A percentile compares a stretch with the other conserved stretches of the same genome.
phyloP scores from a whole-genome alignment of 352 stramenopile genomes.

The Peronospora farinosa region DNA sequence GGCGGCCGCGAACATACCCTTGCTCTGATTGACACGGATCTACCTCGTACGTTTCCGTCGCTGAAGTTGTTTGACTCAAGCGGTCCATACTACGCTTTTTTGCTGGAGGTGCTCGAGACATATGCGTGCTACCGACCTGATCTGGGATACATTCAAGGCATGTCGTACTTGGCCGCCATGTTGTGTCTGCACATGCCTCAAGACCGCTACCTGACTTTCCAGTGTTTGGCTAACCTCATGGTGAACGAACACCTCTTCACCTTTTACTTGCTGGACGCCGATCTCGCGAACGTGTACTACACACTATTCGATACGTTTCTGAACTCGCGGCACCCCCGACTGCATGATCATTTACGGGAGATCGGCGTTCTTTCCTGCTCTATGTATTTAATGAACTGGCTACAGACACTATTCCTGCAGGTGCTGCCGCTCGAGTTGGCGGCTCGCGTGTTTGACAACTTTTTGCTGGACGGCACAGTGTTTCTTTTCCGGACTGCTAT shows the following conservation, averaged over 20 bases:
- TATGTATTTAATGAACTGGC: slow-evolving; percentile 88
- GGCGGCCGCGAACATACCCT: slow-evolving; percentile 71
- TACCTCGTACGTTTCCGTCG: slow-evolving; percentile 81
- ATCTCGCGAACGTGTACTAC: slow-evolving; percentile 79
- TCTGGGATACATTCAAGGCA: slow-evolving; percentile 86
- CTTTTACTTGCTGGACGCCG: slow-evolving; percentile 79
- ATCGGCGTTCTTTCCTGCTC: slow-evolving; percentile 57
- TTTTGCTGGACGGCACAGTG: slow-evolving; percentile 76
- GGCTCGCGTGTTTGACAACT: slow-evolving; percentile 74
- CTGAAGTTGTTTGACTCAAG: slow-evolving; percentile 71
- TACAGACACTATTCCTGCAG: slow-evolving; percentile 83
- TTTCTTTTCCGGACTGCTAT: slow-evolving; percentile 81
- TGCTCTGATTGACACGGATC: slow-evolving; percentile 78
- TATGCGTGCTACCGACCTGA: slow-evolving; percentile 85
- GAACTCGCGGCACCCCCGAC: slow-evolving; percentile 33
- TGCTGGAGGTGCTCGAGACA: slow-evolving; percentile 79
- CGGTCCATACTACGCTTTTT: slow-evolving; percentile 66
- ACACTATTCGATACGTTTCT: slow-evolving; percentile 74
- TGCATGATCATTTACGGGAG: slow-evolving; percentile 46
- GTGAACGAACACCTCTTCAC: slow-evolving; percentile 85
- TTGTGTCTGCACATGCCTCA: slow-evolving; percentile 82
- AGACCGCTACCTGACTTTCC: slow-evolving; percentile 75
- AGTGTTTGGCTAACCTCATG: slow-evolving; percentile 85
- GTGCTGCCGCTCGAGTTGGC: slow-evolving; percentile 74
- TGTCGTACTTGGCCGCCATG: slow-evolving; percentile 85